Evolutionary conservation across 768 basidiomycete species (phyloP).

Genomic region (Megacollybia marginata): DNA sequence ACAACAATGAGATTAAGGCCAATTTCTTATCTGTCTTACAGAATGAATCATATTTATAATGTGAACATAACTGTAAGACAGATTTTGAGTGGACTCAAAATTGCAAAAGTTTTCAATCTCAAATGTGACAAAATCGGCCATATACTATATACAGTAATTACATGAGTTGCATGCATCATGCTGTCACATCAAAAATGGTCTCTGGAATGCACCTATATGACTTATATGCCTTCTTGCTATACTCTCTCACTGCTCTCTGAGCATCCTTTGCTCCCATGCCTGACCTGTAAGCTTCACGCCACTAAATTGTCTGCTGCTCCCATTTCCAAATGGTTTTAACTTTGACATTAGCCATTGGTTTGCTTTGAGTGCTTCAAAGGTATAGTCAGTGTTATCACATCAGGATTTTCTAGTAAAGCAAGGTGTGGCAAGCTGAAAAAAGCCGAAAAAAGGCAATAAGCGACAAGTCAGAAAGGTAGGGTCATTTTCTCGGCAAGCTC

Average conservation of each 20-base stretch:
- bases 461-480: too few relatives aligned
- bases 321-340: slow-evolving; percentile 10
- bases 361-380: slow-evolving; percentile 9
- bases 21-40: too few relatives aligned
- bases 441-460: too few relatives aligned
- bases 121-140: neutral
- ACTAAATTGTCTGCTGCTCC: slow-evolving; percentile 9
- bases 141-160: neutral
- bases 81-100: neutral
- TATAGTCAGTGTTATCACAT: slow-evolving; percentile 16
- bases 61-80: slow-evolving; percentile 7
- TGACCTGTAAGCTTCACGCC: slow-evolving; percentile 9
- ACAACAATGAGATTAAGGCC: too few relatives aligned
- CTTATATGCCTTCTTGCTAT: slow-evolving; percentile 8
- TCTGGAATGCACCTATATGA: neutral
- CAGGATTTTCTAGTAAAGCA: too few relatives aligned
- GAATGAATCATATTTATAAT: too few relatives aligned
- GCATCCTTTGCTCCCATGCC: slow-evolving; percentile 10
- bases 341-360: slow-evolving; percentile 10
- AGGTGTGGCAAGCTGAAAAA: too few relatives aligned
- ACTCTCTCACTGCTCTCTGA: slow-evolving; percentile 5
- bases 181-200: neutral
- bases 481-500: too few relatives aligned
- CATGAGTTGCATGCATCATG: neutral
- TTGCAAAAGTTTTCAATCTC: neutral